phyloP scores from a whole-genome alignment of 106 monocot species.

The Ottelia alismoides region DNA sequence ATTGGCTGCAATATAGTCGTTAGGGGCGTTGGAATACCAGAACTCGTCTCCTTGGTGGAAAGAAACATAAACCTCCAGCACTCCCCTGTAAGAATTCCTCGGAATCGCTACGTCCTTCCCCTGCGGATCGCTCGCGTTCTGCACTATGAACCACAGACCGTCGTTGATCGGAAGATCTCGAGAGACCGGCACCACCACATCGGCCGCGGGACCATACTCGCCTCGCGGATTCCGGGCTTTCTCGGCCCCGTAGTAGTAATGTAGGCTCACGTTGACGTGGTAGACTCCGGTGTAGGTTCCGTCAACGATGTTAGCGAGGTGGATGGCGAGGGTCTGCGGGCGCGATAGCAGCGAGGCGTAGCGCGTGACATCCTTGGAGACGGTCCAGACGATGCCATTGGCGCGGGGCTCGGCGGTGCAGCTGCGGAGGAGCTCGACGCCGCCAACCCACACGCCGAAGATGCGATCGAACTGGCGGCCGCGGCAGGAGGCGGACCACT shows the following conservation, averaged over 20 bases:
- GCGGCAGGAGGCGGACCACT: constrained; percentile 55
- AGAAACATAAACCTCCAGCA: constrained; percentile 74
- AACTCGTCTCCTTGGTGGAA: constrained; percentile 75
- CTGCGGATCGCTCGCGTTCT: constrained; percentile 42
- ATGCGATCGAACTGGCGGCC: constrained; percentile 95
- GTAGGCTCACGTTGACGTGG: constrained; percentile 53
- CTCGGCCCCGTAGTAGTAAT: constrained; percentile 42
- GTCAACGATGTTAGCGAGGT: constrained; percentile 58
- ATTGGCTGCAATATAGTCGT: constrained; percentile 45
- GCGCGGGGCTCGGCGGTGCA: constrained; percentile 91
- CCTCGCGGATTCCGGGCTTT: constrained; percentile 18
- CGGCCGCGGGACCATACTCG: no score
- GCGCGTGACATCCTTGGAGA: constrained; percentile 40
- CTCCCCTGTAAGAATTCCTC: constrained; percentile 58
- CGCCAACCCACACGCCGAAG: constrained; percentile 79
- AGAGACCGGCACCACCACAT: constrained; percentile 76
- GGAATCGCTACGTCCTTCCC: constrained; percentile 43
- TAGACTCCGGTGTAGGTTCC: constrained; percentile 54
- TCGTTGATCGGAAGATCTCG: constrained; percentile 48
- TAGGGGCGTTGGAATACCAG: constrained; percentile 81
- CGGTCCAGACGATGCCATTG: constrained; percentile 55
- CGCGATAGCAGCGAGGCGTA: constrained; percentile 35
- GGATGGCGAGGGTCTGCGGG: constrained; percentile 39
- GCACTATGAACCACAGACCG: constrained; percentile 63
- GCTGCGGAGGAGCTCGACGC: constrained; percentile 85